These are phyloP conservation scores for Thermomucor indicae-seudaticae DNA, from an alignment of 371 early-diverging fungal species.

Conservation along the genomic window DNA sequence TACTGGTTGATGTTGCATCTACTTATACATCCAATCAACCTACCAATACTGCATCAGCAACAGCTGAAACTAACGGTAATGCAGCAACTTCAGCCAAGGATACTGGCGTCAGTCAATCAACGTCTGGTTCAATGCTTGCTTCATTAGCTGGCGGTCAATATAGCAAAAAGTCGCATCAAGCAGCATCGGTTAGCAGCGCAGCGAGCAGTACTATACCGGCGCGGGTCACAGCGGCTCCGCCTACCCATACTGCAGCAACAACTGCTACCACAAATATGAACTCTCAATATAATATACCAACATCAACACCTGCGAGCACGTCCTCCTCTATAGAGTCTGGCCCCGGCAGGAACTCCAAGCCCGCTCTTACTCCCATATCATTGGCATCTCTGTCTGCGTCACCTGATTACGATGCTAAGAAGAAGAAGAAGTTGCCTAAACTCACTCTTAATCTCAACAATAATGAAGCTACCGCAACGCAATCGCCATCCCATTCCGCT, in stretches of 20 bases:
- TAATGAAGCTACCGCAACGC: neutral
- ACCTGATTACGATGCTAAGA: constrained; percentile 1
- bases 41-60: constrained; percentile 3
- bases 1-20: constrained; percentile 32
- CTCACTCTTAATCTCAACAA: constrained; percentile 25
- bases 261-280: constrained; percentile 5
- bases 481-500: constrained; percentile 7
- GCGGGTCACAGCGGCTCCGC: neutral
- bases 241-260: constrained; percentile 6
- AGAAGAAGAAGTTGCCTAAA: constrained; percentile 31
- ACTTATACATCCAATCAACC: constrained; percentile 8
- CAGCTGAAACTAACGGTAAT: constrained; percentile 7
- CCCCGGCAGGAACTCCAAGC: neutral
- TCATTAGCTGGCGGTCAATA: constrained; percentile 27
- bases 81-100: constrained; percentile 1
- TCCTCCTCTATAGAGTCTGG: neutral
- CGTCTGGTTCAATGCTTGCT: constrained; percentile 28
- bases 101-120: constrained; percentile 4
- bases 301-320: neutral
- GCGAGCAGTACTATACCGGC: constrained; percentile 4
- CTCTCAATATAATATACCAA: too few relatives aligned
- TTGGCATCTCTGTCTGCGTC: constrained; percentile 22
- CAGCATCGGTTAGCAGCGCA: constrained; percentile 5
- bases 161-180: constrained; percentile 10
- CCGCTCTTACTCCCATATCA: constrained; percentile 15